Percentiles rank a stretch among this genome's conserved stretches.
Conservation (phyloP, 768 basidiomycete genomes). For the Termitomyces sp. region DNA sequence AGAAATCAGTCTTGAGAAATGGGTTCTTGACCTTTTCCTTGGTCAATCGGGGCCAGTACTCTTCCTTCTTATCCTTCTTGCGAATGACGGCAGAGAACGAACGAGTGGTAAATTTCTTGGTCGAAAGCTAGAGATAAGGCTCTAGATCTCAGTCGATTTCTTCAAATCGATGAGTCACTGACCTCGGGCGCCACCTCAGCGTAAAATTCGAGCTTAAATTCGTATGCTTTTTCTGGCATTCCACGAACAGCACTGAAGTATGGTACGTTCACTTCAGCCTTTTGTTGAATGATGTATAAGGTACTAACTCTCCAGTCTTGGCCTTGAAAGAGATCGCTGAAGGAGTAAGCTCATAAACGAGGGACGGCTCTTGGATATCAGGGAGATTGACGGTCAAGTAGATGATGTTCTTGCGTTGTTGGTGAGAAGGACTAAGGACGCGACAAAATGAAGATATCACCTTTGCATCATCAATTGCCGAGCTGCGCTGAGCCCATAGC, state of each 20-base stretch:
- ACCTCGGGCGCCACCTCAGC: conserved; percentile 77
- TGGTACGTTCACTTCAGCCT: conserved; percentile 5
- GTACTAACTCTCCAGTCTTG: conserved; percentile 52
- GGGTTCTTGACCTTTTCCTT: conserved; percentile 78
- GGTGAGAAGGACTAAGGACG: conserved; percentile 9
- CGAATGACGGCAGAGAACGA: conserved; percentile 61
- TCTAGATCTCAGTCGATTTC: not conserved
- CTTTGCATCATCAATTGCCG: conserved; percentile 55
- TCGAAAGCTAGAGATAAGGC: conserved; percentile 39
- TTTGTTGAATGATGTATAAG: not conserved
- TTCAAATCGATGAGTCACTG: conserved; percentile 10
- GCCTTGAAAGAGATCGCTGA: conserved; percentile 62
- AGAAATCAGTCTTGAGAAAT: conserved; percentile 92
- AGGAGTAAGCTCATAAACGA: conserved; percentile 55
- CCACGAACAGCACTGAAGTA: conserved; percentile 28
- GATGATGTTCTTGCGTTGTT: conserved; percentile 66
- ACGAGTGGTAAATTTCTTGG: conserved; percentile 59
- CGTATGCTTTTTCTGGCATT: conserved; percentile 56
- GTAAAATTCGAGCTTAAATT: conserved; percentile 72
- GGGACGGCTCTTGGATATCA: conserved; percentile 52
- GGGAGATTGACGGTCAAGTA: conserved; percentile 83
- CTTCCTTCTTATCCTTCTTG: conserved; percentile 71
- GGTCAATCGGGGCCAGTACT: conserved; percentile 91
- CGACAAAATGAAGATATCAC: conserved; percentile 30
- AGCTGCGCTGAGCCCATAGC: conserved; percentile 93